phyloP scores from a whole-genome alignment of 2,329 filamentous ascomycete genomes.

The Chalaropsis ovoidea region DNA sequence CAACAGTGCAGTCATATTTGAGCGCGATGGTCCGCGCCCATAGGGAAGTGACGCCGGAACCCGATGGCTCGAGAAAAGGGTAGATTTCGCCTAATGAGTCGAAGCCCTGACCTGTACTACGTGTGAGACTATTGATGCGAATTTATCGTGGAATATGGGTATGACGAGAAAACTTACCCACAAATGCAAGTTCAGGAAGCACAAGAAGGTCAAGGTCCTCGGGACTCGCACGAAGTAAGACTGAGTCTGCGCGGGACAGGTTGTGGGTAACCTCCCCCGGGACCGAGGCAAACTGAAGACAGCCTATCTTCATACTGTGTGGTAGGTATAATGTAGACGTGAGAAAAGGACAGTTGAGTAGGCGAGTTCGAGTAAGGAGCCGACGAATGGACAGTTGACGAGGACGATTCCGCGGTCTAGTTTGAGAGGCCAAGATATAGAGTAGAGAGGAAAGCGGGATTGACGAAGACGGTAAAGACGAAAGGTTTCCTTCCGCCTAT shows the following conservation, averaged over 20 bases:
- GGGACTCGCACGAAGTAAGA: constrained; percentile 43
- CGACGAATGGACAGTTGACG: background rate
- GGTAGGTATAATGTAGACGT: background rate
- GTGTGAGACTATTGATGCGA: constrained; percentile 37
- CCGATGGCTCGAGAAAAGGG: constrained; percentile 53
- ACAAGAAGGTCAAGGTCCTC: constrained; percentile 51
- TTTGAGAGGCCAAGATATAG: too few species aligned
- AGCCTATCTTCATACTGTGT: constrained; percentile 51
- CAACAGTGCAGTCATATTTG: constrained; percentile 51
- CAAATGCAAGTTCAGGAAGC: constrained; percentile 58
- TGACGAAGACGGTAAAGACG: too few species aligned
- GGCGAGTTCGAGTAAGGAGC: background rate
- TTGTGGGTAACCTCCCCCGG: constrained; percentile 62
- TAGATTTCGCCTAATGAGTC: constrained; percentile 50
- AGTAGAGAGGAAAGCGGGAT: too few species aligned
- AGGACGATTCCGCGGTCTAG: too few species aligned
- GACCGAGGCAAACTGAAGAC: constrained; percentile 61
- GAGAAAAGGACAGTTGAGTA: background rate
- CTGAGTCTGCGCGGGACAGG: constrained; percentile 52
- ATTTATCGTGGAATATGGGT: constrained; percentile 41
- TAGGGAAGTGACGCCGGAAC: constrained; percentile 49
- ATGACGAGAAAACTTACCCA: constrained; percentile 8
- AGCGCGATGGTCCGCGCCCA: constrained; percentile 55
- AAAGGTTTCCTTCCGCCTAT: too few species aligned
- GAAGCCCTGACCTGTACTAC: constrained; percentile 55